These are phyloP conservation scores for Saturnispora saitoi DNA, from an alignment of 805 yeast genomes.

Conservation along the genomic window DNA sequence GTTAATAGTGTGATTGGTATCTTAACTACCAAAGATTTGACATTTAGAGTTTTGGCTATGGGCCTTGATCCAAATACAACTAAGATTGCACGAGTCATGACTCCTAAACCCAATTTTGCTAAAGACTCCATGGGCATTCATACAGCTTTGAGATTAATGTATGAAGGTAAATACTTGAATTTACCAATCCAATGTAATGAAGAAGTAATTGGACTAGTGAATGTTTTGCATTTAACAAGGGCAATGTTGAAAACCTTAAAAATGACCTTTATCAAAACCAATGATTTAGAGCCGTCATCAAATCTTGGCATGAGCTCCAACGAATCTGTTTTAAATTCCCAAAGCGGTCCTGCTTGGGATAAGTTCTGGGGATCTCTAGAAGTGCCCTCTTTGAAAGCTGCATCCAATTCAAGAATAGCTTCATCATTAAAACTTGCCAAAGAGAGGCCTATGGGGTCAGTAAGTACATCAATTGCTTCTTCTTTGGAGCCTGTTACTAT, in stretches of 20 bases:
- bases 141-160: conserved; percentile 38
- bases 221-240: conserved; percentile 36
- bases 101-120: conserved; percentile 40
- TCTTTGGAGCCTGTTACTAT: not conserved
- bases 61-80: conserved; percentile 30
- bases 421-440: not conserved
- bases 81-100: conserved; percentile 35
- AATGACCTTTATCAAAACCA: conserved; percentile 18
- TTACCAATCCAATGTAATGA: conserved; percentile 32
- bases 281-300: conserved; percentile 22
- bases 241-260: conserved; percentile 32
- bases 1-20: conserved; percentile 34
- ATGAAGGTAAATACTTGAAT: conserved; percentile 37
- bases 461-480: not conserved
- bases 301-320: not conserved
- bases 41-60: conserved; percentile 33
- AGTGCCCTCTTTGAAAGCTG: not conserved
- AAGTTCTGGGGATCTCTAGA: conserved; percentile 23
- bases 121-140: conserved; percentile 31
- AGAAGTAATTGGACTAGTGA: conserved; percentile 33
- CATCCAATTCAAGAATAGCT: not conserved
- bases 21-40: conserved; percentile 38
- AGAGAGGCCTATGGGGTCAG: not conserved
- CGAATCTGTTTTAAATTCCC: conserved; percentile 7
- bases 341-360: conserved; percentile 26